phyloP scores from a whole-genome alignment of 1,139 yeast genomes.

The Blastobotrys serpentis region DNA sequence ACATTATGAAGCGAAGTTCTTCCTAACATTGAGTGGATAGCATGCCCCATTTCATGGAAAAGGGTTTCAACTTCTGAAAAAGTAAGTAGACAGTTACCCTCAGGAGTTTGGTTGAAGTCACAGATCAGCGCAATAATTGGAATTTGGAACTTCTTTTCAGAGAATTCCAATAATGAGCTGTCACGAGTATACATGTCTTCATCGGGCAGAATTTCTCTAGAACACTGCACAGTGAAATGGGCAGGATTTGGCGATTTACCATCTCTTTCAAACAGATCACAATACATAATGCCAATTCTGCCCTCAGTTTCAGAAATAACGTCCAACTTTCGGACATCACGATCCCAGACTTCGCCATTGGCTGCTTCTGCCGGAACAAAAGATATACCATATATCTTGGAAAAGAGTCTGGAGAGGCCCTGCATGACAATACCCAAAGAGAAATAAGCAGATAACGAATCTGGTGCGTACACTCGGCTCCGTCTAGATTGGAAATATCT shows the following conservation, averaged over 20 bases:
- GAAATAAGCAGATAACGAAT: constrained; percentile 49
- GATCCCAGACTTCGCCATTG: constrained; percentile 85
- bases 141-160: constrained; percentile 59
- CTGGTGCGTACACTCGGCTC: constrained; percentile 25
- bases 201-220: constrained; percentile 65
- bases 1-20: constrained; percentile 85
- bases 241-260: constrained; percentile 77
- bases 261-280: constrained; percentile 61
- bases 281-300: constrained; percentile 60
- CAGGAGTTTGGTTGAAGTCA: constrained; percentile 52
- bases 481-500: constrained; percentile 37
- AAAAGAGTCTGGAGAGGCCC: constrained; percentile 73
- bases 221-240: constrained; percentile 95
- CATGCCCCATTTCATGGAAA: constrained; percentile 99
- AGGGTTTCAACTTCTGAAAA: constrained; percentile 86
- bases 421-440: constrained; percentile 85
- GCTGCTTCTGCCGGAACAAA: constrained; percentile 64
- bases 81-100: constrained; percentile 51
- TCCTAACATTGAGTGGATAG: constrained; percentile 96
- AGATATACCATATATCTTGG: constrained; percentile 69
- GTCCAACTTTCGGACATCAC: constrained; percentile 79
- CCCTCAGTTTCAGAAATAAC: constrained; percentile 64
- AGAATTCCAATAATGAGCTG: constrained; percentile 29
- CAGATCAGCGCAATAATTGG: constrained; percentile 91
- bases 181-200: constrained; percentile 34